Evolutionary conservation across 2,329 filamentous ascomycete species (phyloP).

Genomic region (Xylariaceae sp.): DNA sequence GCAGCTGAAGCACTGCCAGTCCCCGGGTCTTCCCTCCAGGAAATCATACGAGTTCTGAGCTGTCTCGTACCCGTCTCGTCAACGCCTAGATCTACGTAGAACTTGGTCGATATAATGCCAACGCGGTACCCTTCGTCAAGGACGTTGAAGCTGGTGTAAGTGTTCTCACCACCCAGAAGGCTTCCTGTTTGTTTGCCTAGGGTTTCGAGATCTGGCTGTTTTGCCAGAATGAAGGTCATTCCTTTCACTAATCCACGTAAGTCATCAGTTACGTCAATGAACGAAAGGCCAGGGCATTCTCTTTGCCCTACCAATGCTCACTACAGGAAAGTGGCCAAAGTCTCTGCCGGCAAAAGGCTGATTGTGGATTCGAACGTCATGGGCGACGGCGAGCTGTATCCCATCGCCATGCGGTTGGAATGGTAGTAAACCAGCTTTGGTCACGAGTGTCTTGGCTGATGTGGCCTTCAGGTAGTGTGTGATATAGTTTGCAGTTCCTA

Average conservation of each 20-base stretch:
- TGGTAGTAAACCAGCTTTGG: slow-evolving; percentile 55
- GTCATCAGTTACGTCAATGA: too few relatives aligned
- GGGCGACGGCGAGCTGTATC: slow-evolving; percentile 64
- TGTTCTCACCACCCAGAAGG: slow-evolving; percentile 30
- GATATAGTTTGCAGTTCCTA: slow-evolving; percentile 53
- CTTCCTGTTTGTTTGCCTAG: slow-evolving; percentile 44
- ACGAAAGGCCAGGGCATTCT: too few relatives aligned
- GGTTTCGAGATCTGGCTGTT: slow-evolving; percentile 57
- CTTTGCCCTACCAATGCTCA: slow-evolving; percentile 44
- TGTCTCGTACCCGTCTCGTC: slow-evolving; percentile 29
- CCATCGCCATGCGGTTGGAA: slow-evolving; percentile 42
- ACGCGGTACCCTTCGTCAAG: slow-evolving; percentile 52
- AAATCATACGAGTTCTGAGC: slow-evolving; percentile 60
- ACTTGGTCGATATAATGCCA: slow-evolving; percentile 54
- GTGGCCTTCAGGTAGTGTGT: slow-evolving; percentile 32
- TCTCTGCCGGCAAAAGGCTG: slow-evolving; percentile 33
- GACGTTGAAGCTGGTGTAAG: slow-evolving; percentile 27
- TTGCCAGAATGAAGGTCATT: slow-evolving; percentile 65
- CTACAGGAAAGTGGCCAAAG: slow-evolving; percentile 40
- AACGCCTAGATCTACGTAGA: slow-evolving; percentile 47
- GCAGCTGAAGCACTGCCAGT: slow-evolving; percentile 60
- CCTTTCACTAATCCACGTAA: slow-evolving; percentile 51
- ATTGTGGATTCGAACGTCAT: slow-evolving; percentile 60
- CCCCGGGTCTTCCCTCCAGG: slow-evolving; percentile 51
- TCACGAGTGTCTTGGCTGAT: slow-evolving; percentile 43